Conservation (phyloP, 1,139 yeast species). For the Yamadazyma atlantica region DNA sequence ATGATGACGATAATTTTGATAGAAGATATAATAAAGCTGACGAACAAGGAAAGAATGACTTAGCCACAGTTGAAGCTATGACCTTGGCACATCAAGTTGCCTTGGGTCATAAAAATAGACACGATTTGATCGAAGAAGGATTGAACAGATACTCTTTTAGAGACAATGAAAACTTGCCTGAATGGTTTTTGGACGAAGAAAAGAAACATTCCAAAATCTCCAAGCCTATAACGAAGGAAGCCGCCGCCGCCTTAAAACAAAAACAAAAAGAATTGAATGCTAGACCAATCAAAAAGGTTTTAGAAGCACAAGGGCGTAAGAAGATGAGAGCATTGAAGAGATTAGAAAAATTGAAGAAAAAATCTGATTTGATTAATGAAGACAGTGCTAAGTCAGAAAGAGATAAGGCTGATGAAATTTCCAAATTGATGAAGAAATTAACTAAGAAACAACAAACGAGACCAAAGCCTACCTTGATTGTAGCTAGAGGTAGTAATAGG, state of each 20-base stretch:
- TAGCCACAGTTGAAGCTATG: conserved; percentile 96
- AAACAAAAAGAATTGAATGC: conserved; percentile 90
- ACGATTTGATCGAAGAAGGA: conserved; percentile 86
- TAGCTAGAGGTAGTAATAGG: conserved; percentile 82
- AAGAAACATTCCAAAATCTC: conserved; percentile 77
- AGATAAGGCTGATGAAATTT: conserved; percentile 92
- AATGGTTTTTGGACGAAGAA: conserved; percentile 95
- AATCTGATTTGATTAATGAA: conserved; percentile 88
- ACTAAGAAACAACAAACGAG: conserved; percentile 73
- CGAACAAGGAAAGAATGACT: conserved; percentile 68
- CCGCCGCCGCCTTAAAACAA: conserved; percentile 87
- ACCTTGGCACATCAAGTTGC: conserved; percentile 96
- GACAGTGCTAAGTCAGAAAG: conserved; percentile 84
- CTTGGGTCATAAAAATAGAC: conserved; percentile 77
- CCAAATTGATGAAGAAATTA: conserved; percentile 78
- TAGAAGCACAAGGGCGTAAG: conserved; percentile 97
- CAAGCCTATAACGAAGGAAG: conserved; percentile 95
- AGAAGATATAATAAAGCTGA: conserved; percentile 28
- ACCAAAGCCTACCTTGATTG: conserved; percentile 86
- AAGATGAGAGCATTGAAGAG: conserved; percentile 89
- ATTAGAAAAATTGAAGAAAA: conserved; percentile 88
- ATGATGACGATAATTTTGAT: conserved; percentile 42
- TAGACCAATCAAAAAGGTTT: conserved; percentile 95
- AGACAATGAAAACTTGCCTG: conserved; percentile 87
- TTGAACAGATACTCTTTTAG: conserved; percentile 90